A percentile compares a stretch with the other conserved stretches of the same genome.
phyloP scores from a whole-genome alignment of 225 moss, liverwort and hornwort genomes.

The Bryoerythrophyllum caledonicum region DNA sequence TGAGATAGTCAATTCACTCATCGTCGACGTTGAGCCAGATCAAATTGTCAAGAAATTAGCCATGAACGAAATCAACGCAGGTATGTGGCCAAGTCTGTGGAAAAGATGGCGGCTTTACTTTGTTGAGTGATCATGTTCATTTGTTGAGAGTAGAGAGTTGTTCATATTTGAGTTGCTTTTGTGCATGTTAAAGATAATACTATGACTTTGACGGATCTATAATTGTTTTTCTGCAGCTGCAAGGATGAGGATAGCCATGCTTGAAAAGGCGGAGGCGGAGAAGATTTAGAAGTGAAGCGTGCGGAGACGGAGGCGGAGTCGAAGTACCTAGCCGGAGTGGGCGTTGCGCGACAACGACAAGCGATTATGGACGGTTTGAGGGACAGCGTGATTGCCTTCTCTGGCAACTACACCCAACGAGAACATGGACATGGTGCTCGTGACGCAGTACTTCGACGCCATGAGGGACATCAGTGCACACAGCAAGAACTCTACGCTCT shows the following conservation, averaged over 20 bases:
- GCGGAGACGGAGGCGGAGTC: constrained; percentile 83
- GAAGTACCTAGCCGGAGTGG: constrained; percentile 73
- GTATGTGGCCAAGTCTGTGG: constrained; percentile 24
- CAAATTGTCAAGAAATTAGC: constrained; percentile 71
- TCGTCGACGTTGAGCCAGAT: constrained; percentile 75
- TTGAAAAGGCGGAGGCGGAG: constrained; percentile 76
- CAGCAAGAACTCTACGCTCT: constrained; percentile 75
- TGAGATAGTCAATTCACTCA: constrained; percentile 79
- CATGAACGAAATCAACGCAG: constrained; percentile 89
- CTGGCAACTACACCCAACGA: constrained; percentile 67
- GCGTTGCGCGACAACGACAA: constrained; percentile 76
- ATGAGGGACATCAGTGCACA: constrained; percentile 74
- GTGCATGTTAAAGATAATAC: not conserved
- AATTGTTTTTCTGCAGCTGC: constrained; percentile 44
- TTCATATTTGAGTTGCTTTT: not conserved
- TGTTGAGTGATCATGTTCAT: not conserved
- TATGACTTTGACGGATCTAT: not conserved
- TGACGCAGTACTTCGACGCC: constrained; percentile 85
- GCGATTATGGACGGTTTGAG: constrained; percentile 82
- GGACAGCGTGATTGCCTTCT: constrained; percentile 74
- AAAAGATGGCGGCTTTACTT: not conserved
- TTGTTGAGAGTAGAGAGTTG: not conserved
- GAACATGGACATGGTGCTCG: constrained; percentile 78
- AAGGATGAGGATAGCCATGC: constrained; percentile 67
- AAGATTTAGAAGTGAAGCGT: constrained; percentile 77